phyloP scores from a whole-genome alignment of 208 protist species.

The Wallacemonas collosoma region DNA sequence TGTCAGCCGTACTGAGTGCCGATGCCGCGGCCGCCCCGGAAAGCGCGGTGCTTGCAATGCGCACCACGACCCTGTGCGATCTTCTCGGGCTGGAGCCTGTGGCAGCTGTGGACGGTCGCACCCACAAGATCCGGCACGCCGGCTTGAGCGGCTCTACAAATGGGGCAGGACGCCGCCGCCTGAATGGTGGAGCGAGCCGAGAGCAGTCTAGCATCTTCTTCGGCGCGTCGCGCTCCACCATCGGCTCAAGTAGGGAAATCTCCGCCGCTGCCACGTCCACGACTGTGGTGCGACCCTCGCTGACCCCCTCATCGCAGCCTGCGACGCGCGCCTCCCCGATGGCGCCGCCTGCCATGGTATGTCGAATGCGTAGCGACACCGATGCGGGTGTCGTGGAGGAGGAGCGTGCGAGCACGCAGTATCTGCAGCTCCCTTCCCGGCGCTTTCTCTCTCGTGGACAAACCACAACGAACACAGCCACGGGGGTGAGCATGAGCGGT shows the following conservation, averaged over 20 bases:
- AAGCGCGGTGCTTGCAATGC: neutral
- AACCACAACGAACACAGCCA: neutral
- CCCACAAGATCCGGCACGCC: neutral
- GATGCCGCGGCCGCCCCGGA: neutral
- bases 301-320: neutral
- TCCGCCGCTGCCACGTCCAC: too few relatives aligned
- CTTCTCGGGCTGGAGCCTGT: constrained; percentile 1
- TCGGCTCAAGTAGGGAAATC: too few relatives aligned
- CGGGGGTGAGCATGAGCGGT: neutral
- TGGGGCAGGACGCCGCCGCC: neutral
- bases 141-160: too few relatives aligned
- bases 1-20: neutral
- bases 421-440: neutral
- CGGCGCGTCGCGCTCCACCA: neutral
- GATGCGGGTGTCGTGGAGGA: neutral
- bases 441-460: neutral
- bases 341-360: neutral
- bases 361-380: neutral
- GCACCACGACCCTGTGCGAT: constrained; percentile 7
- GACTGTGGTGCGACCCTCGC: too few relatives aligned
- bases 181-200: neutral
- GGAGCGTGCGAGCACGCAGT: neutral
- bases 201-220: neutral
- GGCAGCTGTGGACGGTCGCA: neutral
- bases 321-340: too few relatives aligned